Evolutionary conservation across 176 grass and related monocot genomes (phyloP).

Genomic region (Pontederia paniculata): DNA sequence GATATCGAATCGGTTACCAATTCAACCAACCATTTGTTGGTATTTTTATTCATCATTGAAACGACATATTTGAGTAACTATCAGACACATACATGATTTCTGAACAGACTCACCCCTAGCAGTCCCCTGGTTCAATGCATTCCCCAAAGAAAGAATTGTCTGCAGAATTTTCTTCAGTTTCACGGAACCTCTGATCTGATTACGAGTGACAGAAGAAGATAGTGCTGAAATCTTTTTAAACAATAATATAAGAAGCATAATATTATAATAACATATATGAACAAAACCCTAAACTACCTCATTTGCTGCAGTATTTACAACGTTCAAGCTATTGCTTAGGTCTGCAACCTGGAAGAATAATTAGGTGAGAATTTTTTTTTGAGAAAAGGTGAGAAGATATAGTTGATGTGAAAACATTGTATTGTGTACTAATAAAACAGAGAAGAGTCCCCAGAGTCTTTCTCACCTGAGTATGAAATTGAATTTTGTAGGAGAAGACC

Average conservation of each 20-base stretch:
- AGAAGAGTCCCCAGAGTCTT: background rate
- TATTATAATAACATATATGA: slow-evolving; percentile 4
- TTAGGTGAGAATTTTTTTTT: background rate
- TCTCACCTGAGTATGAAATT: slow-evolving; percentile 65
- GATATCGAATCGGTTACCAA: too few relatives aligned
- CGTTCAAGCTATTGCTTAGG: slow-evolving; percentile 69
- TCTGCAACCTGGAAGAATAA: slow-evolving; percentile 60
- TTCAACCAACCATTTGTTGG: background rate
- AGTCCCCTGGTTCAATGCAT: slow-evolving; percentile 96
- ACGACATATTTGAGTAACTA: background rate
- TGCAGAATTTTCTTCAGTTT: slow-evolving; percentile 88
- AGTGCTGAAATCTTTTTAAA: slow-evolving; percentile 6
- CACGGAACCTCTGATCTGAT: slow-evolving; percentile 65
- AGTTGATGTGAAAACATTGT: too few relatives aligned
- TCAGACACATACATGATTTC: background rate
- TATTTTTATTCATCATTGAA: background rate
- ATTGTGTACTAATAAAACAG: too few relatives aligned
- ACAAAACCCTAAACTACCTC: slow-evolving; percentile 33
- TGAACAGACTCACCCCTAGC: slow-evolving; percentile 64
- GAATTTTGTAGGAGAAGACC: slow-evolving; percentile 85
- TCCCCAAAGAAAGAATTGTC: slow-evolving; percentile 91
- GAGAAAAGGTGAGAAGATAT: background rate
- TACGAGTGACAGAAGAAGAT: slow-evolving; percentile 14
- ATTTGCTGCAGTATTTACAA: slow-evolving; percentile 57
- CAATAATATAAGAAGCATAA: background rate